Base-by-base conservation (phyloP, 176 grass and related monocot species). In the Oryza meridionalis region DNA sequence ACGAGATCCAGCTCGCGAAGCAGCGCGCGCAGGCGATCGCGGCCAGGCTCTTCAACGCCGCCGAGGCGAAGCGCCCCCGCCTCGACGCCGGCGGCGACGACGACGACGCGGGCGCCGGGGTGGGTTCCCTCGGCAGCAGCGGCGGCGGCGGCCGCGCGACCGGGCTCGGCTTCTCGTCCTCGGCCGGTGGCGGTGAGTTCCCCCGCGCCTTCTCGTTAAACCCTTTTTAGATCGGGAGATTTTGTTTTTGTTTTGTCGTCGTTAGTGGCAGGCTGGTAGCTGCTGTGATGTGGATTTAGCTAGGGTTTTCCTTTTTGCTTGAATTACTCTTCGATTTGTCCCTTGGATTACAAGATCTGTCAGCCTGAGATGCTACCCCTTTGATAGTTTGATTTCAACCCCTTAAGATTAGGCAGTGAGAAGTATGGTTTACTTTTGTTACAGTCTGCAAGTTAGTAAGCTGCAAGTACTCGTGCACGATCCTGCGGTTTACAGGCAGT, bases 1-100 rank as follows among this genome's bases (percentile, higher is more conserved):
- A 98, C n/a, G 93, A 90, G 67, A 98, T 98, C 75, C 86, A 94
- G 87, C 92, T 93, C 13, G 96, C 96, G 16, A 98, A 98, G 87
- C 96, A 98, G 77, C 84, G 91, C 38, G 96, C 96, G 22, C 93
- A 98, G 93, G 87, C 91, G 83, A 95, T 98, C 66, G 96, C 96
- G 5, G 96, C 96, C 25, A 88, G 92, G 85, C 75, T 98, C n/a
- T 94, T 98, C 59, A 98, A 78, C 80, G 93, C 82, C 51, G 96
- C 96, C 29, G 96, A 98, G 85, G 92, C 93, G 24, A 98, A 95
- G 82, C 96, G 96, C 17, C 96, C 96, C 43, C 90, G 90, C 85
- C 59, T 88, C 31, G 96, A 98, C 12, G 92, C 77, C 80, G 87
- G 79, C 72, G 89, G 84, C 72, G 91, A 87, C 10, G 86, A 80